These are phyloP conservation scores for Naganishia sp. DNA, from an alignment of 1,284 basidiomycete species.

Conservation along the genomic window DNA sequence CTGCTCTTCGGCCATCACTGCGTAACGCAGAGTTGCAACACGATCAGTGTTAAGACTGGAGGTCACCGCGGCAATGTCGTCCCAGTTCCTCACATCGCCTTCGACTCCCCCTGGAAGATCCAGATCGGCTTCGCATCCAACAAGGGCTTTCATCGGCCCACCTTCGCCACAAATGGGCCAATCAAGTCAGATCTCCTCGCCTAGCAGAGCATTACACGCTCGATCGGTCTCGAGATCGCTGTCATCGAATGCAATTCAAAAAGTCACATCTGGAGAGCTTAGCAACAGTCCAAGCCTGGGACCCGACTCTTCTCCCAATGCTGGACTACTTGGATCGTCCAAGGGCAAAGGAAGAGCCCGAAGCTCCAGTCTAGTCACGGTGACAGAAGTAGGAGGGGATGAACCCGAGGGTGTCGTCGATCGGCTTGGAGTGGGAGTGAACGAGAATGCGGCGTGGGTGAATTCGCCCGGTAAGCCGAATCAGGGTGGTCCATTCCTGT, in stretches of 20 bases:
- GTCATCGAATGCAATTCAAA: slow-evolving; percentile 31
- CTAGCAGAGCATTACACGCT: slow-evolving; percentile 14
- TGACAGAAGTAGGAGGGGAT: slow-evolving; percentile 79
- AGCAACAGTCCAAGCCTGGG: slow-evolving; percentile 13
- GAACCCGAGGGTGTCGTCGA: slow-evolving; percentile 74
- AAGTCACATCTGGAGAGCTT: slow-evolving; percentile 17
- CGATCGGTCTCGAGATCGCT: slow-evolving; percentile 15
- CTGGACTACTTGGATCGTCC: slow-evolving; percentile 3
- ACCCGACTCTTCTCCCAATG: slow-evolving; percentile 4
- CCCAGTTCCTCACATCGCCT: slow-evolving; percentile 19
- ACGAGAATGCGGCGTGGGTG: slow-evolving; percentile 97
- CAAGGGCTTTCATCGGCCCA: slow-evolving; percentile 20
- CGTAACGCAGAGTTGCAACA: no score
- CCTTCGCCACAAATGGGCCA: slow-evolving; percentile 13
- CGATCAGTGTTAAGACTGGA: no score
- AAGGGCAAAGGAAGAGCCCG: slow-evolving; percentile 62
- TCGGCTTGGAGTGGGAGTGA: slow-evolving; percentile 75
- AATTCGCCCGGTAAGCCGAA: slow-evolving; percentile 82
- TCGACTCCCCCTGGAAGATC: slow-evolving; percentile 21
- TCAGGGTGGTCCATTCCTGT: background rate
- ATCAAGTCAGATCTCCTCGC: slow-evolving; percentile 9
- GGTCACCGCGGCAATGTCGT: background rate
- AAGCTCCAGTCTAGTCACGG: slow-evolving; percentile 79
- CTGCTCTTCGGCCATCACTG: no score
- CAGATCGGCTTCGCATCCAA: slow-evolving; percentile 22